A percentile compares a stretch with the other conserved stretches of the same genome.
Conservation (phyloP, 805 yeast genomes). For the Saccharomyces mikatae region DNA sequence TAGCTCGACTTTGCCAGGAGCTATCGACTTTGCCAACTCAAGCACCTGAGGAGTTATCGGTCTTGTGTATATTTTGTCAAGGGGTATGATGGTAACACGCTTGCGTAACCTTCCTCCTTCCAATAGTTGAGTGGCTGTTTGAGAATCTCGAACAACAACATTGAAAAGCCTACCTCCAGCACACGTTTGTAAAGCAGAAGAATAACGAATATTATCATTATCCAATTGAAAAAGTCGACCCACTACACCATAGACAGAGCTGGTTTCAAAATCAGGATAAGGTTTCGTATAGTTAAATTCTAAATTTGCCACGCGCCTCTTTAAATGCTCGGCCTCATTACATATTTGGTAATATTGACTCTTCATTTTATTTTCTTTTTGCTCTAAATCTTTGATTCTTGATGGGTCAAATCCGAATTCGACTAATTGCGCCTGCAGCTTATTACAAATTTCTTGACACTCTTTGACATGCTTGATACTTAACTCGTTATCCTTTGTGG, state of each 20-base stretch:
- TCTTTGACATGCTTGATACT: conserved; percentile 34
- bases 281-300: conserved; percentile 73
- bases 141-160: conserved; percentile 83
- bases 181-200: conserved; percentile 82
- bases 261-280: conserved; percentile 46
- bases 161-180: conserved; percentile 90
- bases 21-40: conserved; percentile 59
- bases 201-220: conserved; percentile 47
- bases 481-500: conserved; percentile 42
- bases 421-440: conserved; percentile 37
- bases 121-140: conserved; percentile 72
- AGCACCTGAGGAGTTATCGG: conserved; percentile 45
- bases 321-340: conserved; percentile 45
- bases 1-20: conserved; percentile 82
- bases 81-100: conserved; percentile 85
- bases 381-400: conserved; percentile 37
- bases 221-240: conserved; percentile 71
- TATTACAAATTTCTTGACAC: conserved; percentile 29
- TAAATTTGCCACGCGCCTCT: conserved; percentile 58
- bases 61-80: conserved; percentile 71
- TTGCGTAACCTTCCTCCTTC: conserved; percentile 70
- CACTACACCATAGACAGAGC: conserved; percentile 76
- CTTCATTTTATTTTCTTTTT: conserved; percentile 37
- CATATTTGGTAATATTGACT: conserved; percentile 38
- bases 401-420: conserved; percentile 52